A percentile compares a stretch with the other conserved stretches of the same genome.
Conservation (phyloP, 495 filamentous ascomycete genomes). For the Tetracladium setigerum region DNA sequence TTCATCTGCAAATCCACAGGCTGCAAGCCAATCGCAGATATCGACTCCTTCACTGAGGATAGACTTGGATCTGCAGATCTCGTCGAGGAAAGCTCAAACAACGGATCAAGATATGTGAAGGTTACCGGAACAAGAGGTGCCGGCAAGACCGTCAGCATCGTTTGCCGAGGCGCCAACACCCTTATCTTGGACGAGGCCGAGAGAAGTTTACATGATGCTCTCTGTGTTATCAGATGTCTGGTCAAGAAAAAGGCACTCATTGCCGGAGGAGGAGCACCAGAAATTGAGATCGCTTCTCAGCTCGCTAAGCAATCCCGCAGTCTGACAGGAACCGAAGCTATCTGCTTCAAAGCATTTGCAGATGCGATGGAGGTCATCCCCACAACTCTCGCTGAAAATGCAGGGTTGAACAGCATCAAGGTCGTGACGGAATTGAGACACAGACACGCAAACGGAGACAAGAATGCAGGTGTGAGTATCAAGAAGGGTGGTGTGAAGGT, state of each 20-base stretch:
- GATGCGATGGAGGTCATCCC: conserved; percentile 97
- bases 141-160: conserved; percentile 85
- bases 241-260: conserved; percentile 99
- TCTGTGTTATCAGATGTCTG: conserved; percentile 93
- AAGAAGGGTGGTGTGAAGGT: conserved; percentile 92
- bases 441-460: conserved; percentile 87
- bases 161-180: conserved; percentile 87
- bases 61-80: conserved; percentile 96
- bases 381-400: conserved; percentile 94
- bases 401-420: conserved; percentile 93
- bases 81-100: conserved; percentile 82
- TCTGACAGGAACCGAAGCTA: conserved; percentile 83
- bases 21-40: conserved; percentile 98
- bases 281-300: conserved; percentile 85
- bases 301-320: conserved; percentile 74
- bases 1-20: conserved; percentile 97
- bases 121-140: conserved; percentile 78
- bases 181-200: conserved; percentile 96
- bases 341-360: conserved; percentile 98
- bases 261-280: conserved; percentile 90
- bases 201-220: conserved; percentile 90
- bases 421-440: conserved; percentile 96
- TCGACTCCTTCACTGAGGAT: conserved; percentile 98
- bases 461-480: conserved; percentile 94
- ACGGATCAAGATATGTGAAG: conserved; percentile 87